These are phyloP conservation scores for Favolaschia claudopus DNA, from an alignment of 768 basidiomycete species.

Conservation along the genomic window DNA sequence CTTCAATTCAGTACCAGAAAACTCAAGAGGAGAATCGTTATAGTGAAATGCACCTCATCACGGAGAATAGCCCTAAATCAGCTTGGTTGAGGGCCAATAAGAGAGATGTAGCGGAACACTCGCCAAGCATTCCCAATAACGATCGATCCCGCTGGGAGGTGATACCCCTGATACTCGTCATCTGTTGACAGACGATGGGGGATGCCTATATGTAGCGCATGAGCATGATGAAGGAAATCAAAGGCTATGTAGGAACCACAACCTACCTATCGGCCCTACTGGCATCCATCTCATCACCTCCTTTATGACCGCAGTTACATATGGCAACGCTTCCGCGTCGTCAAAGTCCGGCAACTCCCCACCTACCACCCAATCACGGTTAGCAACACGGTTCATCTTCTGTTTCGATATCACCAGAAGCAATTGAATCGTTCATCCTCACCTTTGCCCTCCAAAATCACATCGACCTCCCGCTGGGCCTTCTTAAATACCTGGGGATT, in stretches of 20 bases:
- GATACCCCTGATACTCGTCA: neutral
- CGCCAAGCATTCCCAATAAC: too few species aligned
- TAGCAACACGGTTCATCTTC: too few species aligned
- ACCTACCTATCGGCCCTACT: neutral
- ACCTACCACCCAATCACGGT: neutral
- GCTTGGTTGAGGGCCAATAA: too few species aligned
- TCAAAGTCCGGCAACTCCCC: neutral
- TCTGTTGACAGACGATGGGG: too few species aligned
- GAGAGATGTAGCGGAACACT: too few species aligned
- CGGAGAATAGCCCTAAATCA: neutral
- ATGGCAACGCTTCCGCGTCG: neutral
- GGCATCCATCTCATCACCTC: slow-evolving; percentile 5
- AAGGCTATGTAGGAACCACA: neutral
- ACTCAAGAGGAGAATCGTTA: too few species aligned
- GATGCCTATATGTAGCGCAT: too few species aligned
- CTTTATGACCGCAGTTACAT: neutral
- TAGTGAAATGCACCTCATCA: neutral
- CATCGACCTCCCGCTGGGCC: slow-evolving; percentile 37
- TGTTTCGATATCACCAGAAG: too few species aligned
- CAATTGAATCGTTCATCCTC: too few species aligned
- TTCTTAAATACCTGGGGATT: slow-evolving; percentile 32
- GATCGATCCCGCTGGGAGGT: too few species aligned
- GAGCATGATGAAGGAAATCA: neutral
- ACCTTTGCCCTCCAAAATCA: too few species aligned
- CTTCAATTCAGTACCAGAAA: neutral